Percentiles rank a stretch among this genome's conserved stretches.
Evolutionary conservation across 1,284 basidiomycete species (phyloP).

Genomic region (Pholiota adiposa): DNA sequence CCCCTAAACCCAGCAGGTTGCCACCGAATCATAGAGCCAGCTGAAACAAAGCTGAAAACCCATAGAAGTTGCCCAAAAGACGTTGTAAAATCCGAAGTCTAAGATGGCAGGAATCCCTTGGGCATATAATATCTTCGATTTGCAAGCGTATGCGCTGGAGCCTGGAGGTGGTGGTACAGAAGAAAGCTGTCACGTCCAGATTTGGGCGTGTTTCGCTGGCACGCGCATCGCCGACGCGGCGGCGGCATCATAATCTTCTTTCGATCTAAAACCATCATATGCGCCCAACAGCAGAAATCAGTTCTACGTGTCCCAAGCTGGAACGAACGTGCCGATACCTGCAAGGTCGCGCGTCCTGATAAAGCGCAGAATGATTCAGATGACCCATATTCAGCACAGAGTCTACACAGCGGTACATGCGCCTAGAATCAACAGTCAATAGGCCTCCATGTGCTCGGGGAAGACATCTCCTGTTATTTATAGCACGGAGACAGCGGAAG

Average conservation of each 20-base stretch:
- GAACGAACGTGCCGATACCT: constrained; percentile 9
- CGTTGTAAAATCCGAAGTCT: neutral
- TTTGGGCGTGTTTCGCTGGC: constrained; percentile 8
- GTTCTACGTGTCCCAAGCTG: neutral
- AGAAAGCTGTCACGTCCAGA: neutral
- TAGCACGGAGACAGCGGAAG: constrained; percentile 20
- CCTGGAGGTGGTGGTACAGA: constrained; percentile 10
- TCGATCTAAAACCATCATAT: constrained; percentile 4
- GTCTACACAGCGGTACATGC: constrained; percentile 6
- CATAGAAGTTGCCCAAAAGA: neutral
- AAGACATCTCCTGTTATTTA: constrained; percentile 6
- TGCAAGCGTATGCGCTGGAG: neutral
- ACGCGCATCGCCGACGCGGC: neutral
- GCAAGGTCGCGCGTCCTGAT: neutral
- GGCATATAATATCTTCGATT: neutral
- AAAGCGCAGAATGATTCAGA: constrained; percentile 1
- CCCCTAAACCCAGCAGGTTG: too few relatives aligned
- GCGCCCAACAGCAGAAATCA: neutral
- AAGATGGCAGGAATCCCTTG: neutral
- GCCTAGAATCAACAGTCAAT: constrained; percentile 16
- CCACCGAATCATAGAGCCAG: too few relatives aligned
- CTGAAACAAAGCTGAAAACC: too few relatives aligned
- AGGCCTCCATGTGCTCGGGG: constrained; percentile 8
- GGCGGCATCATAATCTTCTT: neutral
- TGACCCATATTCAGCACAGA: constrained; percentile 7